Evolutionary conservation across 768 basidiomycete species (phyloP).

Genomic region (Hygrocybe punicea): DNA sequence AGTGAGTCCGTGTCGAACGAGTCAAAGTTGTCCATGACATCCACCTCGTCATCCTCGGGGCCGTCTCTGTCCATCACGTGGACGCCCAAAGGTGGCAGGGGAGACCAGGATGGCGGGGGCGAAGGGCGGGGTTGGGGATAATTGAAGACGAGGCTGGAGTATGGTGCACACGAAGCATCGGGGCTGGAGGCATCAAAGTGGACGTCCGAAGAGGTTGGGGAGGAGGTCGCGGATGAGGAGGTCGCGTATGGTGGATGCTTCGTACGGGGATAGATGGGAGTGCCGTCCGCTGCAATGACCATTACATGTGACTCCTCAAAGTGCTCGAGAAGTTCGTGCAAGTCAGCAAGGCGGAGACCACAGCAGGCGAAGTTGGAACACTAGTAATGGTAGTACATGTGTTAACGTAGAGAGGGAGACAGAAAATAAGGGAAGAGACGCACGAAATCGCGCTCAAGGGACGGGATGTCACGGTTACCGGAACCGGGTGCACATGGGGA

Average conservation of each 20-base stretch:
- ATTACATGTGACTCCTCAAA: slow-evolving; percentile 41
- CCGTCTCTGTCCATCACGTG: not conserved
- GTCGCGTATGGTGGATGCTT: not conserved
- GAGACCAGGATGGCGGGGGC: not conserved
- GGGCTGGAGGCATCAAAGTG: not conserved
- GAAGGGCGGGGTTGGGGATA: slow-evolving; percentile 2
- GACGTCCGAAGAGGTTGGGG: slow-evolving; percentile 6
- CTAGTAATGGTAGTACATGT: slow-evolving; percentile 8
- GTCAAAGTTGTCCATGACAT: slow-evolving; percentile 1
- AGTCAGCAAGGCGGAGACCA: slow-evolving; percentile 41
- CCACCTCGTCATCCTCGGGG: not conserved
- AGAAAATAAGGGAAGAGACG: slow-evolving; percentile 5
- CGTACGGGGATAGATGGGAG: slow-evolving; percentile 30
- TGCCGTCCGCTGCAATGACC: slow-evolving; percentile 26
- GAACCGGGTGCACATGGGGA: no score
- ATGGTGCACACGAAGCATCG: not conserved
- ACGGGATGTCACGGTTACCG: slow-evolving; percentile 22
- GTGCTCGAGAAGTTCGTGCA: slow-evolving; percentile 52
- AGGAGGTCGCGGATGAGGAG: slow-evolving; percentile 4
- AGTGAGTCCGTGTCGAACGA: not conserved
- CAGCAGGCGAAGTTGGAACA: slow-evolving; percentile 48
- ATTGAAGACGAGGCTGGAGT: slow-evolving; percentile 1
- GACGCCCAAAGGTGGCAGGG: not conserved
- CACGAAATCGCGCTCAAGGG: slow-evolving; percentile 29
- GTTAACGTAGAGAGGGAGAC: not conserved